Evolutionary conservation across 306 rosid species (phyloP), one percentile per base, ranked within the genome.

Genomic region (Vicia sativa): DNA sequence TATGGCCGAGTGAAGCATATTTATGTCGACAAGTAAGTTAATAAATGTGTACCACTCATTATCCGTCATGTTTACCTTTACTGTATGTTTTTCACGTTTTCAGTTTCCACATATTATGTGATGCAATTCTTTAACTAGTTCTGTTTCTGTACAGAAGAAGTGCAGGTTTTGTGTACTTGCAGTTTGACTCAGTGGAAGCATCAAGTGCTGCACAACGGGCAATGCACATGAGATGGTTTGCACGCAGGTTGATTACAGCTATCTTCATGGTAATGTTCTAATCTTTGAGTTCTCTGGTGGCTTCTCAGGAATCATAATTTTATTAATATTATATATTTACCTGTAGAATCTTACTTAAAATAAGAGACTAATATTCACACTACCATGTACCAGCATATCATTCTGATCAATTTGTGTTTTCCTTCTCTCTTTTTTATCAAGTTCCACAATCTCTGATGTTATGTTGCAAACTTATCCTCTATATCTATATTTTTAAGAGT

Each of bases 221-320:
- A 37, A 95, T 95, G 99, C 96, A 95, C 73, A 25, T 78, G 82
- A 83, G 99, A 85, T 95, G 97, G 97, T 95, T 95, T 84, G 99
- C 99, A 11, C 89, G 99, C 50, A 79, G 91, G 67, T 81, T 72
- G 83, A 90, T 95, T 78, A 79, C 95, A 38, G 99, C 96, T 34
- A 13, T 85, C 61, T 95, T 80, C 87, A 81, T 95, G 99, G 99
- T 95, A 90, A 78, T 68, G 42, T 14, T 61, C 23, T 57, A 15
- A 14, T 13, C 16, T 23, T 55, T 5, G 14, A 53, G 28, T 42
- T 52, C 19, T 50, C 14, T 41, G 2, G 44, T 5, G 19, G 43
- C 14, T 71, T 38, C 15, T 14, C 3, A 41, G 34, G 64, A 19
- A 37, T 69, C n/a, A 1, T 63, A 63, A 3, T 58, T 12, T 58